A percentile compares a stretch with the other conserved stretches of the same genome.
phyloP scores from a whole-genome alignment of 208 protist species.

The Leishmania tarentolae region DNA sequence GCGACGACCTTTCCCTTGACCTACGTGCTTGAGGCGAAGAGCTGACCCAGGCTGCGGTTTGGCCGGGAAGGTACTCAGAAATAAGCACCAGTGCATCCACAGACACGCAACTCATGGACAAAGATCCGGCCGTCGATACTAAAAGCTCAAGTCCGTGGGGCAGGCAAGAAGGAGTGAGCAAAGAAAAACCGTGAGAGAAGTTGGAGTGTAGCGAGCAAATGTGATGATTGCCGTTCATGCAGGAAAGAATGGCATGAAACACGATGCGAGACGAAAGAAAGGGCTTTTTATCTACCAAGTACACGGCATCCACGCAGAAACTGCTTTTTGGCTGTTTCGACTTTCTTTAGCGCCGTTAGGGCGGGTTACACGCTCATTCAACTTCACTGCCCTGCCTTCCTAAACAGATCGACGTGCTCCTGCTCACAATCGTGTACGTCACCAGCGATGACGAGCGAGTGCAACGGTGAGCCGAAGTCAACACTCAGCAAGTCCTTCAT shows the following conservation, averaged over 20 bases:
- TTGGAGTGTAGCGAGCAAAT: background rate
- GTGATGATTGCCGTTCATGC: background rate
- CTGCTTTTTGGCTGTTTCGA: background rate
- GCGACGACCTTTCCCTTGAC: slow-evolving; percentile 9
- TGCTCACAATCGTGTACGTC: slow-evolving; percentile 94
- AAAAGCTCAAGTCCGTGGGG: background rate
- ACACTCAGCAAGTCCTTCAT: slow-evolving; percentile 89
- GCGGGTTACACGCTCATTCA: background rate
- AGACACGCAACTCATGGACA: background rate
- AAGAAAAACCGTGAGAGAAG: background rate
- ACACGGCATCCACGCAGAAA: background rate
- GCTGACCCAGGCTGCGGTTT: slow-evolving; percentile 7
- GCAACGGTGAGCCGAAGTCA: slow-evolving; percentile 98
- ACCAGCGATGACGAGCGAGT: slow-evolving; percentile 97
- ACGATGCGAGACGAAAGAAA: background rate
- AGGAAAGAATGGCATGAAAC: background rate
- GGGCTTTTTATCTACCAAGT: background rate
- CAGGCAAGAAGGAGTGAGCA: background rate
- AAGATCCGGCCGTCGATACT: background rate
- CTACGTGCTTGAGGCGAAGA: slow-evolving; percentile 11
- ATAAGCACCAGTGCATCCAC: slow-evolving; percentile 7
- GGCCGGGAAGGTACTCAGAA: slow-evolving; percentile 14
- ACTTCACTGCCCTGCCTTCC: slow-evolving; percentile 14
- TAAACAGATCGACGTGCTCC: slow-evolving; percentile 88
- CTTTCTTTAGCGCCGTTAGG: background rate